Evolutionary conservation across 345 rosid species (phyloP).

Genomic region (Ceriops zippeliana): DNA sequence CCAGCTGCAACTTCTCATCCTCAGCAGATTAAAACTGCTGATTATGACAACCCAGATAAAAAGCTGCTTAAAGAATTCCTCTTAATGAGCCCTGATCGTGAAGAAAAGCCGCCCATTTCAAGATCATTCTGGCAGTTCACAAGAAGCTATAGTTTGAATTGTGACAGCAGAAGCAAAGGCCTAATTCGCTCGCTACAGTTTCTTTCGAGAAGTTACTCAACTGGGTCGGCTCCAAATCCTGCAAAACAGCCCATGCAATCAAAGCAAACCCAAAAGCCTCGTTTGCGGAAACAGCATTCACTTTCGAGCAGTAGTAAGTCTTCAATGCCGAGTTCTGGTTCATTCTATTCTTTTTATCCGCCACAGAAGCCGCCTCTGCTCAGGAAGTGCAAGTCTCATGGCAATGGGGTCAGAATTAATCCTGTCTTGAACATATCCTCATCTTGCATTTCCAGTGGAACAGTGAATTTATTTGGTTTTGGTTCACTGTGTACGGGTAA

Average conservation of each 20-base stretch:
- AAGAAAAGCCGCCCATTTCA: constrained; percentile 26
- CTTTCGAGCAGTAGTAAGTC: constrained; percentile 42
- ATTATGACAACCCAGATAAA: constrained; percentile 38
- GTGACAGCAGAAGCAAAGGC: constrained; percentile 53
- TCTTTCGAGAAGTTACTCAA: constrained; percentile 79
- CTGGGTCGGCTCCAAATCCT: constrained; percentile 68
- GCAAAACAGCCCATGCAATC: constrained; percentile 31
- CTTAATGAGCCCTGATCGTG: constrained; percentile 36
- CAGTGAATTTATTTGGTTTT: constrained; percentile 57
- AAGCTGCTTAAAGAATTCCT: constrained; percentile 75
- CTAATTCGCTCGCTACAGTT: constrained; percentile 64
- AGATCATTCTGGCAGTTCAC: constrained; percentile 72
- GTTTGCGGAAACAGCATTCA: constrained; percentile 50
- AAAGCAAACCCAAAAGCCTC: constrained; percentile 45
- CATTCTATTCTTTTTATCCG: constrained; percentile 27
- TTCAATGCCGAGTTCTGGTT: constrained; percentile 30
- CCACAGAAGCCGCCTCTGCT: constrained; percentile 39
- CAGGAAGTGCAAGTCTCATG: constrained; percentile 51
- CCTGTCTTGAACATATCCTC: constrained; percentile 74
- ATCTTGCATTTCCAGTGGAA: constrained; percentile 57
- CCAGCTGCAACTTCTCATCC: constrained; percentile 17
- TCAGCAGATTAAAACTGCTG: neutral
- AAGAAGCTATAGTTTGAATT: constrained; percentile 78
- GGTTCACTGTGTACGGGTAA: constrained; percentile 75
- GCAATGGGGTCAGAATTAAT: constrained; percentile 57